Percentiles rank a stretch among this genome's conserved stretches.
Conservation (phyloP, 2,329 filamentous ascomycete species). For the Phaeomoniella chlamydospora region DNA sequence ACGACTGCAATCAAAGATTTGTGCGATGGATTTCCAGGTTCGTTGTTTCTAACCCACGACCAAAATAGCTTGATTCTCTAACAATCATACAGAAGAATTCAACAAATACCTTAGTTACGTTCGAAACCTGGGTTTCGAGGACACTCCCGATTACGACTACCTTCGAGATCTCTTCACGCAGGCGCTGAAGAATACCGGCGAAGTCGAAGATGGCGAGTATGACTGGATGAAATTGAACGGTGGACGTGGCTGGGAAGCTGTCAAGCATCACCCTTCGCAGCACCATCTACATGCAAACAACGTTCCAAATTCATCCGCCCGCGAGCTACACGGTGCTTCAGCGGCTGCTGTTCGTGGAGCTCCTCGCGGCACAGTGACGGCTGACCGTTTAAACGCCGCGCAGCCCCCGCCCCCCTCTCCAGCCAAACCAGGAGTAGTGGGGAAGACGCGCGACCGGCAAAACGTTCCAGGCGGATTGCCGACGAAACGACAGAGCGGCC, state of each 20-base stretch:
- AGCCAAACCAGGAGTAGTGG: slow-evolving; percentile 56
- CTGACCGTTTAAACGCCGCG: slow-evolving; percentile 85
- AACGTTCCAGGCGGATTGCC: slow-evolving; percentile 60
- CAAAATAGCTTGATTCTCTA: slow-evolving; percentile 1
- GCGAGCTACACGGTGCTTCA: slow-evolving; percentile 60
- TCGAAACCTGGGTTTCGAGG: slow-evolving; percentile 93
- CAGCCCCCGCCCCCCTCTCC: slow-evolving; percentile 79
- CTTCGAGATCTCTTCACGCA: slow-evolving; percentile 92
- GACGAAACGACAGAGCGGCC: slow-evolving; percentile 62
- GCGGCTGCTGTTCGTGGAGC: slow-evolving; percentile 48
- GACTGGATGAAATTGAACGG: slow-evolving; percentile 99
- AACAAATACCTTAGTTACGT: slow-evolving; percentile 96
- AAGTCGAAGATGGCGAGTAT: slow-evolving; percentile 95
- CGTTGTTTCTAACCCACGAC: slow-evolving; percentile 6
- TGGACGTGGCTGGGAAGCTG: slow-evolving; percentile 80
- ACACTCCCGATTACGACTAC: slow-evolving; percentile 97
- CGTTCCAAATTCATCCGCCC: slow-evolving; percentile 66
- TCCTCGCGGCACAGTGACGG: slow-evolving; percentile 51
- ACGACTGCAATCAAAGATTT: slow-evolving; percentile 94
- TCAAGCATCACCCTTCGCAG: slow-evolving; percentile 54
- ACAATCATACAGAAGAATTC: slow-evolving; percentile 59
- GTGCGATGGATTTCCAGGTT: slow-evolving; percentile 81
- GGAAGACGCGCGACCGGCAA: slow-evolving; percentile 58
- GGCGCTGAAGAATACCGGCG: slow-evolving; percentile 83
- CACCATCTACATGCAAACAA: slow-evolving; percentile 66